These are phyloP conservation scores for Rhodotorula diobovata DNA, from an alignment of 768 basidiomycete genomes.

Conservation along the genomic window DNA sequence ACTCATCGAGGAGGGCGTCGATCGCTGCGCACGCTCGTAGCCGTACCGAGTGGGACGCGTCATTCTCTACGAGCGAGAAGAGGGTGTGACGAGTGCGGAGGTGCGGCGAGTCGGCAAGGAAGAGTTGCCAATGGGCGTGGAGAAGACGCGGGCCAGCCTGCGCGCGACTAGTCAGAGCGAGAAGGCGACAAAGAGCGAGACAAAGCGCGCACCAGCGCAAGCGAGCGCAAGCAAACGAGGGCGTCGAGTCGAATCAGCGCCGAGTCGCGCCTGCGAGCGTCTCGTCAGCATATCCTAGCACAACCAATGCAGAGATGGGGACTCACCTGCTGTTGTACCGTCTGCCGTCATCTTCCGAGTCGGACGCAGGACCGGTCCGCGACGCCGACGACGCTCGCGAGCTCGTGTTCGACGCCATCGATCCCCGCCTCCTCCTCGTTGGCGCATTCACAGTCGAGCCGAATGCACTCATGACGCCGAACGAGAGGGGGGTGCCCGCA, in stretches of 20 bases:
- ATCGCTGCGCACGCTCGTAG: slow-evolving; percentile 13
- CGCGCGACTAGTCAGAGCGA: neutral
- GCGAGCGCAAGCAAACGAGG: slow-evolving; percentile 4
- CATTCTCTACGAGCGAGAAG: slow-evolving; percentile 20
- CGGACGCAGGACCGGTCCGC: neutral
- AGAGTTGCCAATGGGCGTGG: slow-evolving; percentile 27
- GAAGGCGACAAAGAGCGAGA: neutral
- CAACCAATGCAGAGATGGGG: accelerated
- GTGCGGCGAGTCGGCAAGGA: slow-evolving; percentile 34
- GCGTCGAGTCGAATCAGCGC: slow-evolving; percentile 27
- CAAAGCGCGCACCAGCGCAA: slow-evolving; percentile 5
- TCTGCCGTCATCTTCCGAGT: slow-evolving; percentile 13
- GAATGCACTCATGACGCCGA: slow-evolving; percentile 35
- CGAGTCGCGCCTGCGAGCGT: neutral
- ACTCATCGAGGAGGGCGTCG: slow-evolving; percentile 11
- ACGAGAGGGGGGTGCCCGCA: neutral
- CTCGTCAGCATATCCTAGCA: neutral
- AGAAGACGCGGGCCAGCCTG: slow-evolving; percentile 3
- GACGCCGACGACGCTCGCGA: neutral
- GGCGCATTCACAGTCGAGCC: neutral
- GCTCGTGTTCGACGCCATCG: neutral
- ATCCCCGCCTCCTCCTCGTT: neutral
- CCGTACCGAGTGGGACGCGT: slow-evolving; percentile 14
- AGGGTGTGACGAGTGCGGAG: slow-evolving; percentile 9
- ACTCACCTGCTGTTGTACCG: slow-evolving; percentile 3